Base-by-base conservation (phyloP, 202 grass and related monocot species). In the Carex sylvatica region DNA sequence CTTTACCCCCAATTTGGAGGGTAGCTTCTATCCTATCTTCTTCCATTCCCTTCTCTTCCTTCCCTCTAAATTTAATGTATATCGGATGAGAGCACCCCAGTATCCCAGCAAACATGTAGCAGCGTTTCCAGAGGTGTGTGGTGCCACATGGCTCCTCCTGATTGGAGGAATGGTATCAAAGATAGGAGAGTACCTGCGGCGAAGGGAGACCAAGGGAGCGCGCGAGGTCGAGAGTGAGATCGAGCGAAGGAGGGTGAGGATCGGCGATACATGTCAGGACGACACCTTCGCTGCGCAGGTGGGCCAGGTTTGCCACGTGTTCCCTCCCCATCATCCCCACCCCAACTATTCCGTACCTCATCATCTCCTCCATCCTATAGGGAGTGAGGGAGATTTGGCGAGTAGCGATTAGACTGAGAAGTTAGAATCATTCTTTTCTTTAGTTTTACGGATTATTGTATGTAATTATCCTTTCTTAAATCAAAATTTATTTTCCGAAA, bases 271-370 rank as follows among this genome's bases (percentile, higher is more conserved):
- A 87, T 14, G 92, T 87, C 55, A 93, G 82, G 53, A 87, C 84
- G 54, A 69, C 36, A 62, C 80, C 89, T 20, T 89, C 42, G 8
- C 3, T 80, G 46, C 82, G 53, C 52, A 98, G 87, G 84, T 95
- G 89, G 80, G 86, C 89, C n/a, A 98, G 95, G 80, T 95, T 98
- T 65, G 87, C 70, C 79, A 98, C 83, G 66, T 98, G 95, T 88
- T 98, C 95, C 85, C 95, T 59, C 33, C 95, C 95, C 95, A 98
- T 98, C 92, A 98, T 98, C 74, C 95, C 95, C 36, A 93, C 90
- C 46, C 95, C 95, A 3, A 98, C 80, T 35, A 98, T 94, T 49
- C 92, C 95, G 70, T 98, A 98, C 85, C 95, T 87, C 64, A 90
- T 87, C 64, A 90, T 82, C 77, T 26, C 74, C 46, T 9, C 63